Conservation (phyloP, 176 grass and related monocot genomes). For the Metroxylon sagu region DNA sequence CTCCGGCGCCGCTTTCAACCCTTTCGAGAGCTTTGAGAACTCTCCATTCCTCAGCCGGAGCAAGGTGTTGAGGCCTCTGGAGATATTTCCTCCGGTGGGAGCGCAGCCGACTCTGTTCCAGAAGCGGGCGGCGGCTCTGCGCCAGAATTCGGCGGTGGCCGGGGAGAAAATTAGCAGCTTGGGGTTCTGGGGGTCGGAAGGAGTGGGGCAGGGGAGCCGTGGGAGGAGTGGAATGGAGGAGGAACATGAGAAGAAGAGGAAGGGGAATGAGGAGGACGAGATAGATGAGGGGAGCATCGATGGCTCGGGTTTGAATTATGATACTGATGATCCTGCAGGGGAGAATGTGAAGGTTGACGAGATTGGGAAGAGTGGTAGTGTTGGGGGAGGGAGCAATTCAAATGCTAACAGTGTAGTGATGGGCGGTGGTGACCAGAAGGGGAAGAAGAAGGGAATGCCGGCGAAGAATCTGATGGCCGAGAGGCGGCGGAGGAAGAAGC, state of each 20-base stretch:
- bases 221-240: conserved; percentile 23
- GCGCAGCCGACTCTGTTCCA: conserved; percentile 92
- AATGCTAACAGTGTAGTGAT: conserved; percentile 75
- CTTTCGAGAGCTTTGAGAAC: conserved; percentile 56
- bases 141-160: conserved; percentile 36
- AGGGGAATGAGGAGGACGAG: conserved; percentile 44
- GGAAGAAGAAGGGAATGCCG: conserved; percentile 89
- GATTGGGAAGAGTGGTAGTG: conserved; percentile 40
- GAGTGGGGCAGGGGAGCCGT: background rate
- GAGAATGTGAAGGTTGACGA: conserved; percentile 29
- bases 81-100: conserved; percentile 70
- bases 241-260: conserved; percentile 64
- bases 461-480: conserved; percentile 99
- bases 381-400: conserved; percentile 43
- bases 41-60: conserved; percentile 45
- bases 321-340: conserved; percentile 64
- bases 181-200: conserved; percentile 6
- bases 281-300: conserved; percentile 74
- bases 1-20: conserved; percentile 23
- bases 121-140: conserved; percentile 61
- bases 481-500: conserved; percentile 91
- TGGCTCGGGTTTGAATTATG: conserved; percentile 75
- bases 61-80: conserved; percentile 80
- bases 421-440: conserved; percentile 47
- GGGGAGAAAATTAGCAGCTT: conserved; percentile 18